phyloP scores from a whole-genome alignment of 2,329 filamentous ascomycete species.

The Amylocarpus encephaloides region DNA sequence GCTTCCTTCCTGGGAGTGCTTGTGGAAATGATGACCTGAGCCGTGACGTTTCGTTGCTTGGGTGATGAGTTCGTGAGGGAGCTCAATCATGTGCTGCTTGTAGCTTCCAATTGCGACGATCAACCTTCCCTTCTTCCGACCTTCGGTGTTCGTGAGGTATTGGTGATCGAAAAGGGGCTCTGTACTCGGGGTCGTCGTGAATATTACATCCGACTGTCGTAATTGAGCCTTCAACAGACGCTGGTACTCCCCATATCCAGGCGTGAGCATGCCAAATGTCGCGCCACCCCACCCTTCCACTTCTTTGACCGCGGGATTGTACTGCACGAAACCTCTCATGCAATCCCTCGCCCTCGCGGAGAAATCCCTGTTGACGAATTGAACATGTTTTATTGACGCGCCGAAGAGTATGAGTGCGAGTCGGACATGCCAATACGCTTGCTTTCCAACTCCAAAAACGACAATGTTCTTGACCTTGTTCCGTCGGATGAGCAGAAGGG shows the following conservation, averaged over 20 bases:
- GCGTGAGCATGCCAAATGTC: constrained; percentile 64
- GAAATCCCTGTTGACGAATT: constrained; percentile 75
- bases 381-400: constrained; percentile 66
- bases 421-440: constrained; percentile 92
- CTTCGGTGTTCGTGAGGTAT: constrained; percentile 67
- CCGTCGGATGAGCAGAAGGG: constrained; percentile 59
- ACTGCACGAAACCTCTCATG: constrained; percentile 42
- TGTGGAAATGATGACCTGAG: constrained; percentile 56
- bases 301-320: constrained; percentile 40
- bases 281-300: constrained; percentile 57
- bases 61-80: constrained; percentile 69
- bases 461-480: constrained; percentile 66
- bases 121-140: constrained; percentile 62
- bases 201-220: constrained; percentile 69
- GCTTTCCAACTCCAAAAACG: constrained; percentile 81
- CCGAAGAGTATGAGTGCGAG: constrained; percentile 71
- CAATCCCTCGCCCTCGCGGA: constrained; percentile 48
- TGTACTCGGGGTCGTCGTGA: constrained; percentile 77
- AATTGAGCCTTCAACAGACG: constrained; percentile 66
- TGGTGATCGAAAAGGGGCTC: constrained; percentile 67
- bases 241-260: constrained; percentile 60
- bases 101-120: constrained; percentile 67
- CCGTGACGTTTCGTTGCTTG: constrained; percentile 53
- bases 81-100: constrained; percentile 70
- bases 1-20: constrained; percentile 56